Conservation (phyloP, 2,329 filamentous ascomycete genomes). For the Dactylellina sp. region DNA sequence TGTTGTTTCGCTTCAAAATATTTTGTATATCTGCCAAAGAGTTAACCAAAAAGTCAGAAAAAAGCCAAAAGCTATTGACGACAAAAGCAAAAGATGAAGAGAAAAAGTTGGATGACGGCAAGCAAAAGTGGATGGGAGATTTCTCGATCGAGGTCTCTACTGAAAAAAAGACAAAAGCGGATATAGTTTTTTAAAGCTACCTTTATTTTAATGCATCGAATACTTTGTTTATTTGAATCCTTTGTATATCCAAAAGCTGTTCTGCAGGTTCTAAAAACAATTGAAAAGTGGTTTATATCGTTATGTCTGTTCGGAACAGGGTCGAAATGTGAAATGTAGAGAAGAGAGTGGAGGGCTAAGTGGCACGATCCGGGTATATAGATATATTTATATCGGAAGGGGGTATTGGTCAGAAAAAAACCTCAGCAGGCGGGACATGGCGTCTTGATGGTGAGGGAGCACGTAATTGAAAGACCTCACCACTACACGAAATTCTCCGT, state of each 20-base stretch:
- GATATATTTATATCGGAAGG: not conserved
- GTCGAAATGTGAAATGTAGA: not conserved
- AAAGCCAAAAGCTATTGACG: constrained; percentile 37
- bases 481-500: constrained; percentile 10
- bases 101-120: constrained; percentile 46
- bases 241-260: constrained; percentile 16
- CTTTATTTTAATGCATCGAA: not conserved
- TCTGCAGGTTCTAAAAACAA: constrained; percentile 10
- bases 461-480: constrained; percentile 40
- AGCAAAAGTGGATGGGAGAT: constrained; percentile 6
- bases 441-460: constrained; percentile 46
- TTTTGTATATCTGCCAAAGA: constrained; percentile 39
- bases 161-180: constrained; percentile 34
- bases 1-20: constrained; percentile 9
- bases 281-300: constrained; percentile 6
- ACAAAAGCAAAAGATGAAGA: constrained; percentile 17
- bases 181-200: constrained; percentile 14
- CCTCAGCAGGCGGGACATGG: constrained; percentile 14
- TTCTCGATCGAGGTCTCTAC: not conserved
- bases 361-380: not conserved
- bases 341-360: not conserved
- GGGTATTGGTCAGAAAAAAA: not conserved
- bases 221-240: not conserved
- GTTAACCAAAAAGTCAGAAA: constrained; percentile 35
- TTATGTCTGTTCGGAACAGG: no score